A percentile compares a stretch with the other conserved stretches of the same genome.
These are phyloP conservation scores for Cinnamomum micranthum DNA, from an alignment of 164 flowering plant species.

Conservation along the genomic window DNA sequence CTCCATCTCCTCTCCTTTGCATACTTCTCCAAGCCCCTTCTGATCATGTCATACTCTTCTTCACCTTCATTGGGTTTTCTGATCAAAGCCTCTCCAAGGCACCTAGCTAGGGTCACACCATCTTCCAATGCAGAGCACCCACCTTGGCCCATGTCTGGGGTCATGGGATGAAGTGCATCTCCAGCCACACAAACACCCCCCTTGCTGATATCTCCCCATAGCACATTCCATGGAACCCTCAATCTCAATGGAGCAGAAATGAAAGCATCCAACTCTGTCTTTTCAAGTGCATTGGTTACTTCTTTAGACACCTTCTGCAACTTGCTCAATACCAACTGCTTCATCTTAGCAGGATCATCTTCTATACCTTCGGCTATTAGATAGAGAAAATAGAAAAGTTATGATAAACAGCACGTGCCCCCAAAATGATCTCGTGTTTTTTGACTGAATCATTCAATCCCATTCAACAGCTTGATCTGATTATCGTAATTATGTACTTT, in stretches of 20 bases:
- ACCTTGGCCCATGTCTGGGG: conserved; percentile 56
- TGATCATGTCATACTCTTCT: conserved; percentile 41
- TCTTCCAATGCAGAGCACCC: conserved; percentile 50
- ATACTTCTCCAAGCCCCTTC: conserved; percentile 11
- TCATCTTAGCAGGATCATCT: conserved; percentile 29
- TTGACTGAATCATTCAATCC: not conserved
- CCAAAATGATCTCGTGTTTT: no score
- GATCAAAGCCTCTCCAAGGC: conserved; percentile 37
- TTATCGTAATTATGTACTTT: no score
- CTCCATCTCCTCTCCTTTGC: conserved; percentile 18
- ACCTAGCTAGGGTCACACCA: conserved; percentile 40
- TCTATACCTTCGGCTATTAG: conserved; percentile 24
- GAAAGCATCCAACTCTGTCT: conserved; percentile 20
- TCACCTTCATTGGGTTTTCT: conserved; percentile 28
- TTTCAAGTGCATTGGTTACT: conserved; percentile 20
- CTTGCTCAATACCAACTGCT: conserved; percentile 35
- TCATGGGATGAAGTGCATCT: conserved; percentile 60
- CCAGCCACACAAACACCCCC: conserved; percentile 48
- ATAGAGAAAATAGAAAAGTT: not conserved
- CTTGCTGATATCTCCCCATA: conserved; percentile 33
- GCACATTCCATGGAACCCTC: conserved; percentile 36
- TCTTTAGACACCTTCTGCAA: conserved; percentile 25
- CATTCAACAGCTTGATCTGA: no score
- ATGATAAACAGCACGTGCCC: not conserved
- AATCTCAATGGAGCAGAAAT: conserved; percentile 23